A percentile compares a stretch with the other conserved stretches of the same genome.
These are phyloP conservation scores for Acer campestre DNA, from an alignment of 345 rosid species.

Conservation along the genomic window DNA sequence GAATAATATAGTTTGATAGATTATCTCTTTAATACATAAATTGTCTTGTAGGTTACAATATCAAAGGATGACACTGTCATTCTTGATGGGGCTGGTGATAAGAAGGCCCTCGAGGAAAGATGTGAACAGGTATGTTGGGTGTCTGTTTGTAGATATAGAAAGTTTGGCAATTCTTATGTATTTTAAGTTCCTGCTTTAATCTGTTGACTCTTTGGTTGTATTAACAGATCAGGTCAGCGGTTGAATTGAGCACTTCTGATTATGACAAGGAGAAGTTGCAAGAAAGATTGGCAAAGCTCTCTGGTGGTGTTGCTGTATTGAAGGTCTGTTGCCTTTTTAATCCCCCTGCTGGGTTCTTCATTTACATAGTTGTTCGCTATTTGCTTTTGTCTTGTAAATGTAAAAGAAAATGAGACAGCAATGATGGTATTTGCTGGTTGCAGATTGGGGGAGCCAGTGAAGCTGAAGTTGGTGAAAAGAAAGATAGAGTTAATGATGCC, in stretches of 20 bases:
- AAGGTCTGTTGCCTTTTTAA: slow-evolving; percentile 53
- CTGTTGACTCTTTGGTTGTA: not conserved
- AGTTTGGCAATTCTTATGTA: not conserved
- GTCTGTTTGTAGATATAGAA: not conserved
- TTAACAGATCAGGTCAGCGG: slow-evolving; percentile 66
- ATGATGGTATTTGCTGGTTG: slow-evolving; percentile 16
- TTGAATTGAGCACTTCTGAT: slow-evolving; percentile 85
- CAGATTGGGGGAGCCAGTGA: slow-evolving; percentile 99
- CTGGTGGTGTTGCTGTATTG: slow-evolving; percentile 95
- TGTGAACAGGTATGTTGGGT: slow-evolving; percentile 72
- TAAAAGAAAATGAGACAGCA: not conserved
- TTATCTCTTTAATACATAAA: slow-evolving; percentile 2
- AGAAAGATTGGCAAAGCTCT: slow-evolving; percentile 92
- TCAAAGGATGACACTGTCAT: slow-evolving; percentile 93
- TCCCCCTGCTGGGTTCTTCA: not conserved
- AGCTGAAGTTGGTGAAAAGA: slow-evolving; percentile 87
- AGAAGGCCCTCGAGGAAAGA: slow-evolving; percentile 82
- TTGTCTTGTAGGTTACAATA: slow-evolving; percentile 51
- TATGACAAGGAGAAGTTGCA: slow-evolving; percentile 94
- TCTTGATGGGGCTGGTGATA: slow-evolving; percentile 98
- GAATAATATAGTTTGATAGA: not conserved
- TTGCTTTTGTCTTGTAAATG: not conserved
- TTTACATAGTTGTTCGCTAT: not conserved
- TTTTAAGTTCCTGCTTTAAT: not conserved
- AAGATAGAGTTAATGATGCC: slow-evolving; percentile 96